Evolutionary conservation across 2,329 filamentous ascomycete species (phyloP).

Genomic region (Incumbomyces delicatus): DNA sequence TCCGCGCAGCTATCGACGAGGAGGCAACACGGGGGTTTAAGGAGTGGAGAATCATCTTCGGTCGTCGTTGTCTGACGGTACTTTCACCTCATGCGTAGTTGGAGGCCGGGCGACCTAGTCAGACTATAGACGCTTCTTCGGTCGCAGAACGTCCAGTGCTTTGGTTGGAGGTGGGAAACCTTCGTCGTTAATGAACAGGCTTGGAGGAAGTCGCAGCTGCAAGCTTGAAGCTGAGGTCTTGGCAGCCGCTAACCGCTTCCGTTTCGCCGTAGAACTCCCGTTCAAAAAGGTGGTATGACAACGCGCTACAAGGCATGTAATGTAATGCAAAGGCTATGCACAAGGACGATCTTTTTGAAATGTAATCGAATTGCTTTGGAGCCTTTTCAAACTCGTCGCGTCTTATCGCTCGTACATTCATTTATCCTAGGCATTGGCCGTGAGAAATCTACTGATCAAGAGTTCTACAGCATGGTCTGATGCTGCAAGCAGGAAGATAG

Average conservation of each 20-base stretch:
- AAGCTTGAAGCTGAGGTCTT: slow-evolving; percentile 1
- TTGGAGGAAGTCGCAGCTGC: slow-evolving; percentile 1
- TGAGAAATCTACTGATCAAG: no score
- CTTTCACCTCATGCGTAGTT: slow-evolving; percentile 6
- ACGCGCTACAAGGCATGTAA: no score
- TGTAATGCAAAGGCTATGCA: no score
- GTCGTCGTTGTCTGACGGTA: background rate
- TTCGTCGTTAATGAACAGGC: background rate
- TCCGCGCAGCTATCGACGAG: slow-evolving; percentile 27
- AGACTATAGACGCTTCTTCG: slow-evolving; percentile 1
- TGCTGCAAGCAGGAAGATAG: no score
- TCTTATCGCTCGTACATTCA: no score
- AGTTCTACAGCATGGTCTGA: no score
- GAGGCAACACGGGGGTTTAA: slow-evolving; percentile 35
- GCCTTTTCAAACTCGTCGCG: no score
- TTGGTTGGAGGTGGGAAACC: background rate
- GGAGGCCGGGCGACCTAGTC: background rate
- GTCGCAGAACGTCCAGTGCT: background rate
- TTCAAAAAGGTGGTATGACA: background rate
- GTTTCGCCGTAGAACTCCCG: background rate
- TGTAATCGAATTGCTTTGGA: no score
- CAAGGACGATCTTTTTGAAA: no score
- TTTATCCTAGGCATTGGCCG: no score
- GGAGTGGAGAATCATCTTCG: slow-evolving; percentile 36
- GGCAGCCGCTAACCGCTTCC: slow-evolving; percentile 1